Evolutionary conservation across 306 rosid genomes (phyloP).

Genomic region (Neltuma alba): DNA sequence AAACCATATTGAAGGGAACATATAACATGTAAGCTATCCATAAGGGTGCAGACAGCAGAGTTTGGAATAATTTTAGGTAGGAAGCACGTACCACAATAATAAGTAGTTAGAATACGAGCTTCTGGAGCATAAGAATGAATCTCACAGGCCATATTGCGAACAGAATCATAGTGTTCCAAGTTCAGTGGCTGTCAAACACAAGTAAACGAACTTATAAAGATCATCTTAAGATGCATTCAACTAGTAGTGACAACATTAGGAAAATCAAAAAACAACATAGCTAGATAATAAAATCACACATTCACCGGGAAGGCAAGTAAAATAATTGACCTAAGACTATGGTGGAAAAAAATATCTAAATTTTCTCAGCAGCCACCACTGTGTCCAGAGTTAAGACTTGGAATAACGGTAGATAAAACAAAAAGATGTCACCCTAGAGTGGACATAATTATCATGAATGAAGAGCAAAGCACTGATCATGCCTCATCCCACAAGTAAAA

Average conservation of each 20-base stretch:
- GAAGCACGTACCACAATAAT: conserved; percentile 78
- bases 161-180: conserved; percentile 86
- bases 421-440: conserved; percentile 23
- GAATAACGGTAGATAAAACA: conserved; percentile 21
- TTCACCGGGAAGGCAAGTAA: conserved; percentile 17
- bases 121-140: conserved; percentile 93
- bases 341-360: neutral
- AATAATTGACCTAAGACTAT: conserved; percentile 5
- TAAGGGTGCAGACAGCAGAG: neutral
- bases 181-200: conserved; percentile 84
- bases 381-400: conserved; percentile 17
- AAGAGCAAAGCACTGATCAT: conserved; percentile 35
- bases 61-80: conserved; percentile 17
- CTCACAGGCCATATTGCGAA: conserved; percentile 80
- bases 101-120: conserved; percentile 93
- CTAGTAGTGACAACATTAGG: conserved; percentile 17
- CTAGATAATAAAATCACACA: conserved; percentile 3
- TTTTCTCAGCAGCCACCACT: conserved; percentile 25
- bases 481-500: conserved; percentile 99
- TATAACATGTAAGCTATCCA: conserved; percentile 1
- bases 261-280: conserved; percentile 23
- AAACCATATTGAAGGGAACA: conserved; percentile 26
- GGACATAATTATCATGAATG: conserved; percentile 14
- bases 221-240: conserved; percentile 29
- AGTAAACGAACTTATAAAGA: conserved; percentile 45